These are phyloP conservation scores for Paraconiothyrium brasiliense DNA, from an alignment of 2,329 filamentous ascomycete species.

Conservation along the genomic window DNA sequence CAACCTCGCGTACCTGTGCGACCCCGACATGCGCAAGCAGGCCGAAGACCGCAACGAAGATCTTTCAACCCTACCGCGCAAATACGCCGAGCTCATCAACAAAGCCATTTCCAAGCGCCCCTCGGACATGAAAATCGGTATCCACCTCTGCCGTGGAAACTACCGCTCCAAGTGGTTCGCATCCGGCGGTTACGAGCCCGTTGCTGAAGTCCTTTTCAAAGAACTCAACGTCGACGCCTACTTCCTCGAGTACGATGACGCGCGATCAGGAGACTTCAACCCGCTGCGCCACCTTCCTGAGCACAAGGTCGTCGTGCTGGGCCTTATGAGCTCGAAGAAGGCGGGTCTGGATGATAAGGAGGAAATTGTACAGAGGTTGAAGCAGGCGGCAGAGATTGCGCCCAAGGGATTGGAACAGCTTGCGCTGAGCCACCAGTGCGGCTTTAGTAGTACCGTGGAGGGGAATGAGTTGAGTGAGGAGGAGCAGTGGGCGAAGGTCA, in stretches of 20 bases:
- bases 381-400: conserved; percentile 55
- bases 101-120: conserved; percentile 62
- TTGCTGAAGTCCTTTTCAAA: conserved; percentile 66
- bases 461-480: conserved; percentile 66
- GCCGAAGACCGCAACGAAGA: conserved; percentile 63
- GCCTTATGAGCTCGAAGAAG: conserved; percentile 66
- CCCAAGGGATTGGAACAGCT: conserved; percentile 65
- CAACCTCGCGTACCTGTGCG: conserved; percentile 68
- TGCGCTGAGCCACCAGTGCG: conserved; percentile 67
- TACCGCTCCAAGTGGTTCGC: conserved; percentile 67
- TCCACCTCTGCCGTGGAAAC: conserved; percentile 67
- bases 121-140: conserved; percentile 64
- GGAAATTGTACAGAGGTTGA: conserved; percentile 50
- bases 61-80: conserved; percentile 58
- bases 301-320: conserved; percentile 65
- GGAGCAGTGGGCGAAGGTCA: conserved; percentile 67
- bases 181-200: conserved; percentile 66
- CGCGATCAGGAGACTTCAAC: conserved; percentile 64
- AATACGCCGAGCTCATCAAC: conserved; percentile 66
- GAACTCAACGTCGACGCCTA: conserved; percentile 67
- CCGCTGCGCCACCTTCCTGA: conserved; percentile 64
- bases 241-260: conserved; percentile 69
- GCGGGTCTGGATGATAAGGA: conserved; percentile 63
- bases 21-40: conserved; percentile 63
- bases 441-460: conserved; percentile 66